Conservation (phyloP, 1,139 yeast genomes). For the Casaregolazyma suthepensis region DNA sequence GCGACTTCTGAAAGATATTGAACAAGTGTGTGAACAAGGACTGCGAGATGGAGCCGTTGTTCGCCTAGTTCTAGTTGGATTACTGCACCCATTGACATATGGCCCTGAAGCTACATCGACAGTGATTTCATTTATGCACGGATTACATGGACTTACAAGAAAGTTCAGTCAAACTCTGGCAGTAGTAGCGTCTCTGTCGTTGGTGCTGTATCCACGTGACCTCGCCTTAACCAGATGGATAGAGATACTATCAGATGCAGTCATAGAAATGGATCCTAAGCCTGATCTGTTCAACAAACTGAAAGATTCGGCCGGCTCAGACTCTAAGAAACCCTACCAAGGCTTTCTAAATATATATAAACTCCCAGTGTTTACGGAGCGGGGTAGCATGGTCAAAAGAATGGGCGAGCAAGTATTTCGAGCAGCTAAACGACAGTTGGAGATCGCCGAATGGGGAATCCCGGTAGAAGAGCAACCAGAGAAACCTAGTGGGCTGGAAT, state of each 20-base stretch:
- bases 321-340: constrained; percentile 38
- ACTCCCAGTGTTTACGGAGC: constrained; percentile 64
- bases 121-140: constrained; percentile 57
- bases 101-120: constrained; percentile 42
- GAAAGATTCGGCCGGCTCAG: constrained; percentile 13
- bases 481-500: neutral
- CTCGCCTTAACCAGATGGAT: constrained; percentile 45
- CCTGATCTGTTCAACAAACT: constrained; percentile 57
- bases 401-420: constrained; percentile 79
- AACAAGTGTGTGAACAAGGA: constrained; percentile 10
- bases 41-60: constrained; percentile 36
- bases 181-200: constrained; percentile 51
- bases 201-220: constrained; percentile 61
- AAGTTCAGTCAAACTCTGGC: constrained; percentile 44
- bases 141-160: constrained; percentile 51
- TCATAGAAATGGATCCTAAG: constrained; percentile 75
- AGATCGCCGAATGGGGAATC: constrained; percentile 87
- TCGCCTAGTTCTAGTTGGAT: constrained; percentile 66
- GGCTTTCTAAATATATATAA: constrained; percentile 76
- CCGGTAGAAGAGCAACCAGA: constrained; percentile 64
- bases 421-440: constrained; percentile 76
- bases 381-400: constrained; percentile 74
- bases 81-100: constrained; percentile 75
- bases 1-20: constrained; percentile 9
- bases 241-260: constrained; percentile 62